phyloP scores from a whole-genome alignment of 1,139 yeast genomes.

The Yamadazyma sp. region DNA sequence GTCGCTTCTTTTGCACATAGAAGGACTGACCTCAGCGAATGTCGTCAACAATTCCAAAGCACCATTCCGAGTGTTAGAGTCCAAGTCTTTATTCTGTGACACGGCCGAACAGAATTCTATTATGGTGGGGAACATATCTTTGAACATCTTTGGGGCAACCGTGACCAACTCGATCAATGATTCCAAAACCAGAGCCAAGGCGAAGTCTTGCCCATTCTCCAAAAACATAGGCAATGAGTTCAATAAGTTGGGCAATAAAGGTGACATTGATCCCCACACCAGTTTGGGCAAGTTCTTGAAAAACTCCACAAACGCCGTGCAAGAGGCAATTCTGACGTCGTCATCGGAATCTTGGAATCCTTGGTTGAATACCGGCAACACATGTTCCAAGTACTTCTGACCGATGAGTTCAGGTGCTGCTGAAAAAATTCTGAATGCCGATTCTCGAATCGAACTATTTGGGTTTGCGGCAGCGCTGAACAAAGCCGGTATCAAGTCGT shows the following conservation, averaged over 20 bases:
- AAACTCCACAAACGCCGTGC: conserved; percentile 88
- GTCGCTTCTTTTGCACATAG: conserved; percentile 85
- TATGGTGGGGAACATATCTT: conserved; percentile 83
- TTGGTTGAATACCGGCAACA: conserved; percentile 67
- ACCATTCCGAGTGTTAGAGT: conserved; percentile 74
- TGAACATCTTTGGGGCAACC: conserved; percentile 92
- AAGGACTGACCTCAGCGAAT: conserved; percentile 90
- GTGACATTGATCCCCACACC: conserved; percentile 74
- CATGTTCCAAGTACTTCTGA: conserved; percentile 51
- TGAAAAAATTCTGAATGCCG: conserved; percentile 86
- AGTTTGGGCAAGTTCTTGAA: conserved; percentile 79
- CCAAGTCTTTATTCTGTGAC: conserved; percentile 78
- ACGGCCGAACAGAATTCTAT: conserved; percentile 83
- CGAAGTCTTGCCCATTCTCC: conserved; percentile 73
- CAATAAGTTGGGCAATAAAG: conserved; percentile 77
- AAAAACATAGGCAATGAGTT: conserved; percentile 86
- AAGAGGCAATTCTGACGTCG: conserved; percentile 86
- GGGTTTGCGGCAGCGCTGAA: conserved; percentile 63
- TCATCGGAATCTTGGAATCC: conserved; percentile 82
- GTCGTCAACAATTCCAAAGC: conserved; percentile 87
- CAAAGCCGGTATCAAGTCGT: conserved; percentile 72
- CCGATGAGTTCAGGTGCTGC: conserved; percentile 80
- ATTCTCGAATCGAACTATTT: conserved; percentile 79
- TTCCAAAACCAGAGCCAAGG: conserved; percentile 85
- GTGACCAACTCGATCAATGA: conserved; percentile 87